Percentiles rank a stretch among this genome's conserved stretches.
phyloP scores from a whole-genome alignment of 352 stramenopile genomes.

The Phytophthora meadii region DNA sequence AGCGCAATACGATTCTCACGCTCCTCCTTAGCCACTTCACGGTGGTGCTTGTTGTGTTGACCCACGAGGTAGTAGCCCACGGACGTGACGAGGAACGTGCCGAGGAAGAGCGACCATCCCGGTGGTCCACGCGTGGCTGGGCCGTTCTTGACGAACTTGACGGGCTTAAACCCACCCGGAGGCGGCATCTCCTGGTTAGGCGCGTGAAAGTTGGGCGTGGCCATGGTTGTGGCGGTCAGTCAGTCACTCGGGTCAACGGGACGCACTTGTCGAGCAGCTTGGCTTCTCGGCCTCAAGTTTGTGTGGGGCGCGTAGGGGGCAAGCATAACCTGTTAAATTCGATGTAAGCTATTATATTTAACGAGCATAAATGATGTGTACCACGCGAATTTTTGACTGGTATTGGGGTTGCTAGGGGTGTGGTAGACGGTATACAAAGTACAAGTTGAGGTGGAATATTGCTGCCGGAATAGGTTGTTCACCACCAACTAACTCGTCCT shows the following conservation, averaged over 20 bases:
- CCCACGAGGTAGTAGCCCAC: slow-evolving; percentile 81
- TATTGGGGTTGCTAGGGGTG: slow-evolving; percentile 9
- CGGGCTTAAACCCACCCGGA: slow-evolving; percentile 72
- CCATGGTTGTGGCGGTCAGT: slow-evolving; percentile 48
- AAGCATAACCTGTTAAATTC: neutral
- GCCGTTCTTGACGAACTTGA: slow-evolving; percentile 72
- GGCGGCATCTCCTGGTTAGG: slow-evolving; percentile 89
- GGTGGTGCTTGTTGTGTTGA: slow-evolving; percentile 79
- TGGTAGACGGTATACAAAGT: slow-evolving; percentile 5
- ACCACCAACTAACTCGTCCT: slow-evolving; percentile 38
- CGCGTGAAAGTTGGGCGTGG: slow-evolving; percentile 79
- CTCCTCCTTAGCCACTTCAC: slow-evolving; percentile 80
- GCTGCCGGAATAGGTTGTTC: slow-evolving; percentile 33
- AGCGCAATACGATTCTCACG: slow-evolving; percentile 94
- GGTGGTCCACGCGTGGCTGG: slow-evolving; percentile 74
- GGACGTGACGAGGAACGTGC: slow-evolving; percentile 75
- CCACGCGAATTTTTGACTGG: slow-evolving; percentile 19
- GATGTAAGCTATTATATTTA: neutral
- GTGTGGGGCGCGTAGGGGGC: slow-evolving; percentile 24
- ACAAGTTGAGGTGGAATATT: slow-evolving; percentile 2
- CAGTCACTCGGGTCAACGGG: slow-evolving; percentile 3
- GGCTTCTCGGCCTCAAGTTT: slow-evolving; percentile 34
- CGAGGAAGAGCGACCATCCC: slow-evolving; percentile 81
- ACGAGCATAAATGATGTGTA: slow-evolving; percentile 1
- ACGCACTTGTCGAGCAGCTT: slow-evolving; percentile 11